Evolutionary conservation across 768 basidiomycete genomes (phyloP).

Genomic region (Calocybe cyanea): DNA sequence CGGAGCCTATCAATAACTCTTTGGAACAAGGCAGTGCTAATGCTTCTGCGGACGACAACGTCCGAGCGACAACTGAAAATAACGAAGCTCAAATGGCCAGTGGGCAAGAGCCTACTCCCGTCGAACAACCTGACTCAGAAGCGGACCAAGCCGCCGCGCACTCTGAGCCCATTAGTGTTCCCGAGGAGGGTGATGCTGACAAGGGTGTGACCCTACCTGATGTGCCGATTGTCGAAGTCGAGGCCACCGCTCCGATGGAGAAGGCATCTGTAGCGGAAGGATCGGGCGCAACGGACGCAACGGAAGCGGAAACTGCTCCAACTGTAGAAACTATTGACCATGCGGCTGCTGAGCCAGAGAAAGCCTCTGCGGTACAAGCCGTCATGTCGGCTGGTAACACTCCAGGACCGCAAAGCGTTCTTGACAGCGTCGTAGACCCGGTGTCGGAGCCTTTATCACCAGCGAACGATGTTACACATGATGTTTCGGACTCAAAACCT

Average conservation of each 20-base stretch:
- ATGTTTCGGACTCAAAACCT: neutral
- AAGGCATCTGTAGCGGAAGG: neutral
- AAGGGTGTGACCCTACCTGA: conserved; percentile 4
- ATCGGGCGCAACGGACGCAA: neutral
- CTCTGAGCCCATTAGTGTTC: conserved; percentile 6
- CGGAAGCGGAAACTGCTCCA: neutral
- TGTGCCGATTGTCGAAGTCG: conserved; percentile 9
- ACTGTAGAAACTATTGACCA: neutral
- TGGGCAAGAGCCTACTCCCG: too few relatives aligned
- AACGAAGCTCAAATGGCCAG: too few relatives aligned
- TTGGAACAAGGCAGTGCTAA: too few relatives aligned
- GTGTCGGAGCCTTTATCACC: too few relatives aligned
- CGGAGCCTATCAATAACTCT: too few relatives aligned
- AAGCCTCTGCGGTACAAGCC: neutral
- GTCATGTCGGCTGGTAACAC: neutral
- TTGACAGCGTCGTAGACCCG: conserved; percentile 1
- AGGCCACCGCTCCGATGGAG: neutral
- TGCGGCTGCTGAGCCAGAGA: neutral
- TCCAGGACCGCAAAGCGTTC: neutral
- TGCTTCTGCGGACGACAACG: too few relatives aligned
- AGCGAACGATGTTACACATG: neutral
- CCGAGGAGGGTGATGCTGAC: conserved; percentile 4
- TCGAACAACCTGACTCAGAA: neutral
- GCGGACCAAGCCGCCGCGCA: neutral
- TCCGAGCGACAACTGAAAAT: too few relatives aligned